Base-by-base conservation (phyloP, 2,329 filamentous ascomycete species). In the Cercospora berteroae region DNA sequence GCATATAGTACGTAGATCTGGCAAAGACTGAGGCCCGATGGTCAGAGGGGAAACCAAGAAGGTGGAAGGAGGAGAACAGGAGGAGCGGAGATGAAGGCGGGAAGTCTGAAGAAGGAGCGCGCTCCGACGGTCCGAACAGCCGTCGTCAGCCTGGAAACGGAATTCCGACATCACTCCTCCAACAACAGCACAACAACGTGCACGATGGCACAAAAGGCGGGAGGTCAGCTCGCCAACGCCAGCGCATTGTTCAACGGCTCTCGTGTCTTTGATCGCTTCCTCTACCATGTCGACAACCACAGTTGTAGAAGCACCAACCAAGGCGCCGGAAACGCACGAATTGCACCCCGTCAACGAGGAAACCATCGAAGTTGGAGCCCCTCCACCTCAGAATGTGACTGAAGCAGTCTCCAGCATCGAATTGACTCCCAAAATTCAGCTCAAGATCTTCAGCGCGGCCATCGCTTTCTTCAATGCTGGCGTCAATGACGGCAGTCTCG, bases 381-480 rank as follows among this genome's bases (percentile, higher is more conserved):
- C 13, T 27, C 48, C 48, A 27, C 23, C 48, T 16, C 48, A 55
- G 13, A 55, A 55, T 16, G 48, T 10, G 10, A 55, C 48, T 25
- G 23, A 55, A 27, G 48, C 48, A 29, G 48, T 55, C 23, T 55
- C 48, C 6, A 27, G 48, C 48, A 55, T 55, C 48, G 31, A 20
- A 36, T 16, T 31, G 55, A 58, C n/a, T 4, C 31, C 18, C n/a
- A 13, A 12, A 5, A 50, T 59, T n/a, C 50, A 36, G 39, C 56
- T 85, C 39, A 88, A 87, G 73, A 76, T 89, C 2, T 63, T 84
- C 42, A 85, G 85, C 52, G 83, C 85, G 2, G 84, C 83, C 0
- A 85, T 89, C 69, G 87, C 86, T 0, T 90, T 90, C 79, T 89
- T 90, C 73, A 86, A 88, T 31, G 87, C 88, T 0, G 88, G 88